Evolutionary conservation across 176 grass and related monocot species (phyloP).

Genomic region (Hordeum marinum): DNA sequence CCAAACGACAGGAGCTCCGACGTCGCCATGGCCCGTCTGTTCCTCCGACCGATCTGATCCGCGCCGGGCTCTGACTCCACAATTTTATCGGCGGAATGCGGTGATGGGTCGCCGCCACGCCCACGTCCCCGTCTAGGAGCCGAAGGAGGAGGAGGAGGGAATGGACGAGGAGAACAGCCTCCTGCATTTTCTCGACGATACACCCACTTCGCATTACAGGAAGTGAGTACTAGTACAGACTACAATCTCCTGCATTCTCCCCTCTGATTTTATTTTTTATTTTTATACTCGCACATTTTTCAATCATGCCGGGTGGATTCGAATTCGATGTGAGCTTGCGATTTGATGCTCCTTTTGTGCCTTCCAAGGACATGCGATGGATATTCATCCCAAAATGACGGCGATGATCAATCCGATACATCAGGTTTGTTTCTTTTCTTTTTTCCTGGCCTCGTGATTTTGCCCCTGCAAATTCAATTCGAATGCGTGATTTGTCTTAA

Average conservation of each 20-base stretch:
- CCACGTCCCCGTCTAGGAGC: not conserved
- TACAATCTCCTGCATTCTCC: not conserved
- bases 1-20: not conserved
- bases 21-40: not conserved
- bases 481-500: not conserved
- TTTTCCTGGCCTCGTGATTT: not conserved
- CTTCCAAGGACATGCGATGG: conserved; percentile 21
- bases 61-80: not conserved
- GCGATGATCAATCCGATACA: conserved; percentile 16
- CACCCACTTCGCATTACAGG: conserved; percentile 36
- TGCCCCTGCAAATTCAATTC: not conserved
- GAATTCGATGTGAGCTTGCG: not conserved
- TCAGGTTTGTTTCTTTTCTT: conserved; percentile 21
- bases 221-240: not conserved
- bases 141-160: not conserved
- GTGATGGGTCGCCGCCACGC: conserved; percentile 31
- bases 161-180: conserved; percentile 44
- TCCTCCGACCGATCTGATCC: conserved; percentile 5
- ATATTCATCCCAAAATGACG: not conserved
- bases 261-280: not conserved
- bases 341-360: not conserved
- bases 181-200: conserved; percentile 50
- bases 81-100: not conserved
- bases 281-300: not conserved
- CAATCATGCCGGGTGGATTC: not conserved